A percentile compares a stretch with the other conserved stretches of the same genome.
These are phyloP conservation scores for Nyssa sinensis DNA, from an alignment of 148 eudicot genomes.

Conservation along the genomic window DNA sequence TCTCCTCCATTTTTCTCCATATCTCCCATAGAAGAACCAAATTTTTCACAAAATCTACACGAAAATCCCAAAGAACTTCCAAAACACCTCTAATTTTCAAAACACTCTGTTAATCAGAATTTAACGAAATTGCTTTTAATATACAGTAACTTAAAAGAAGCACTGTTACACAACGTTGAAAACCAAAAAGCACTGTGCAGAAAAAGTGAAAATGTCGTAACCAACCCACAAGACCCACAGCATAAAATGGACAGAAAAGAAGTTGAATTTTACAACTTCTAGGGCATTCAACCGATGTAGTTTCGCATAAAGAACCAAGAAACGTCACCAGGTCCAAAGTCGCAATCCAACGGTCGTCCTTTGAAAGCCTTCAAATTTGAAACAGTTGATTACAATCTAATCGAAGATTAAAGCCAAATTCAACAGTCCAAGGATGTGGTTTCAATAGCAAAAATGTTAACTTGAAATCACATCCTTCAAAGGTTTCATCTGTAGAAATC, in stretches of 20 bases:
- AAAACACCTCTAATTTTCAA: neutral
- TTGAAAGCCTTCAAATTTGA: constrained; percentile 16
- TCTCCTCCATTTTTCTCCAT: constrained; percentile 58
- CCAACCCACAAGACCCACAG: constrained; percentile 6
- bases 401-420: constrained; percentile 3
- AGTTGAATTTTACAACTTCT: neutral
- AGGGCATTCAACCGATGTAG: constrained; percentile 11
- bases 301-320: neutral
- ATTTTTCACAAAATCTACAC: neutral
- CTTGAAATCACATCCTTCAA: neutral
- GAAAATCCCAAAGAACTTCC: constrained; percentile 8
- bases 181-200: neutral
- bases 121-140: too few species aligned
- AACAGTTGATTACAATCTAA: neutral
- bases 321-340: neutral
- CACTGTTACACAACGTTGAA: constrained; percentile 12
- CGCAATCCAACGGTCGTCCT: constrained; percentile 7
- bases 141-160: neutral
- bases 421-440: neutral
- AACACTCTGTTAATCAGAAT: neutral
- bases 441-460: neutral
- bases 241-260: neutral
- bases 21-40: constrained; percentile 21
- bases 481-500: neutral
- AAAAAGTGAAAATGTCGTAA: neutral